Base-by-base conservation (phyloP, 1,284 basidiomycete species). In the Kwoniella shivajii region DNA sequence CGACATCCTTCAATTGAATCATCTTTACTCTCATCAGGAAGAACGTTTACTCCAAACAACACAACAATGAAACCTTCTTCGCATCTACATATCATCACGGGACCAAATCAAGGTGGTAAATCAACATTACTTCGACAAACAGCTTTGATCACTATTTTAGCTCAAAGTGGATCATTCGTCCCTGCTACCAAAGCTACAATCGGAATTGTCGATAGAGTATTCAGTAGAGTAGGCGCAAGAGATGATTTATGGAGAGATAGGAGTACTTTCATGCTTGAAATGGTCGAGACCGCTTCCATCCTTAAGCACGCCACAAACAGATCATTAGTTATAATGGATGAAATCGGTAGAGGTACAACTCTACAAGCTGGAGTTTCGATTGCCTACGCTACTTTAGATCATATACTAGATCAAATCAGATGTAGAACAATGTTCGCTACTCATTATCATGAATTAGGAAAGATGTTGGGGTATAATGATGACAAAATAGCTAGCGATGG, bases 51-150 rank as follows among this genome's bases (percentile, higher is more conserved):
- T 0, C 86, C 91, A 0, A 99, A 98, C 75, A 86, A 88, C 2
- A 82, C 92, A 14, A 63, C 79, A 20, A 82, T 96, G 72, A 78
- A 80, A 3, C 79, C 84, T 0, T 69, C 78, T 6, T 84, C 86
- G 10, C 85, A 84, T 24, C 69, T 97, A 4, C 81, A 86, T 57
- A 73, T 96, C 47, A 88, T 98, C 64, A 98, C 94, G 1, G 95
- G 95, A 0, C 95, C 95, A 0, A 98, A 98, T 71, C 97, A 97
- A 92, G 91, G 90, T 39, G 82, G 82, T 47, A 98, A 99, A 77
- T 94, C 90, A 1, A 98, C 95, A 0, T 83, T 91, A 30, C 82
- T 99, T 18, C 88, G 95, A 14, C 94, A 97, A 73, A 90, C 86
- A 0, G 96, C 95, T 4, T 81, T 99, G 26, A 88, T 97, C 50